Evolutionary conservation across 768 basidiomycete species (phyloP), one percentile per base, ranked within the genome.

Genomic region (Collybia sordida): DNA sequence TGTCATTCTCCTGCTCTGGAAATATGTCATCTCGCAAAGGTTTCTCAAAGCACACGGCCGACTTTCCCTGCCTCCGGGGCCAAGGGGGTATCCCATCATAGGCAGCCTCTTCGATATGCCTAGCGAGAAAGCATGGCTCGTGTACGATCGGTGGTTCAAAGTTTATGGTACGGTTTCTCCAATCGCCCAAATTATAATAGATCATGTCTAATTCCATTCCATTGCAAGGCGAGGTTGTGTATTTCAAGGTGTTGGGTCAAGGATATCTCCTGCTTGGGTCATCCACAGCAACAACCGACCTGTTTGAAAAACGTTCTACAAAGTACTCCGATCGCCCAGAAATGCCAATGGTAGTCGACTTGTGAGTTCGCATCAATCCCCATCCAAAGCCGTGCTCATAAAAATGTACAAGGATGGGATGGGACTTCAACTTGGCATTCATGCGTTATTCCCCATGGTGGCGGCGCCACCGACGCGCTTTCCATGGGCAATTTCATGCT

Each of bases 261-360:
- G 42, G 47, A 2, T 44, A 48, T 27, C 42, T 76, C 6, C 21
- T 77, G 40, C 41, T 77, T 8, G 72, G 70, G 50, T 63, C 59
- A 0, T 43, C 48, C 12, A 56, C 67, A 14, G 50, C 58, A 15
- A 64, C 70, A 3, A 54, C 64, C 27, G 77, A 78, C 22, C 64
- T 78, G 53, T 63, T 79, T 36, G 75, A 78, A 31, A 75, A 72
- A 53, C 70, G 74, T 36, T 75, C 73, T 7, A 61, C 71, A 15
- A 62, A 66, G 18, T 79, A 79, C 50, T 79, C 77, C 24, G 70
- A 55, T 5, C 47, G 55, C 14, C 25, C 54, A 22, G 36, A 57
- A 14, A 49, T 57, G 39, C 49, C 48, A 14, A 71, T 17, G 63
- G 50, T 52, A 28, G 45, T 52, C 34, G 46, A 51, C 22, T 36